These are phyloP conservation scores for Myriosclerotinia scirpicola DNA, from an alignment of 2,329 filamentous ascomycete species.

Conservation along the genomic window DNA sequence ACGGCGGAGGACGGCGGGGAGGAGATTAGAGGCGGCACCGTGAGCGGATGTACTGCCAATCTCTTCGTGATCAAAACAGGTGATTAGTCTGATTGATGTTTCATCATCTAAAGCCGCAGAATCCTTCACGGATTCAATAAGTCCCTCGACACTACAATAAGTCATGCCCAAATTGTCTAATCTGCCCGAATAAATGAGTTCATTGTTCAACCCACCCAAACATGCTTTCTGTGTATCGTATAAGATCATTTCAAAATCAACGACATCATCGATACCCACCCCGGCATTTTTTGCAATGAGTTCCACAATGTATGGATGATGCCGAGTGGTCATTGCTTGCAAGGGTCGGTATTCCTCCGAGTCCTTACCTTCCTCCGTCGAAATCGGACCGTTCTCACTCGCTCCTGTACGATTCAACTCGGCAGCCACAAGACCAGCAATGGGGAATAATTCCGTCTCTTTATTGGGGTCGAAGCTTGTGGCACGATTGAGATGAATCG, in stretches of 20 bases:
- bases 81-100: conserved; percentile 81
- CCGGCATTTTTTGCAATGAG: conserved; percentile 79
- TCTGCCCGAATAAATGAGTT: conserved; percentile 94
- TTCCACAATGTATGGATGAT: conserved; percentile 84
- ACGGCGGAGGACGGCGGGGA: conserved; percentile 83
- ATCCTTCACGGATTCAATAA: conserved; percentile 74
- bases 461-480: conserved; percentile 92
- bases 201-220: conserved; percentile 85
- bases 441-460: conserved; percentile 92
- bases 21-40: conserved; percentile 87
- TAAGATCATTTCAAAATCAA: conserved; percentile 95
- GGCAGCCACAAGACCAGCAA: conserved; percentile 80
- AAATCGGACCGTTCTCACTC: conserved; percentile 40
- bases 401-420: conserved; percentile 78
- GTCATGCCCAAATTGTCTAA: conserved; percentile 97
- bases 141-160: conserved; percentile 82
- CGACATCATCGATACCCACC: conserved; percentile 67
- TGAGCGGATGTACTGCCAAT: conserved; percentile 92
- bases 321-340: conserved; percentile 73
- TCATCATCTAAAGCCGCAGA: conserved; percentile 70
- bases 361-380: conserved; percentile 38
- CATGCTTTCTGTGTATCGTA: conserved; percentile 93
- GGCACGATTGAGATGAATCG: conserved; percentile 88
- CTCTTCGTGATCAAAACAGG: conserved; percentile 97
- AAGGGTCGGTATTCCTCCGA: conserved; percentile 67